Conservation (phyloP, 176 grass and related monocot species). For the Pontederia paniculata region DNA sequence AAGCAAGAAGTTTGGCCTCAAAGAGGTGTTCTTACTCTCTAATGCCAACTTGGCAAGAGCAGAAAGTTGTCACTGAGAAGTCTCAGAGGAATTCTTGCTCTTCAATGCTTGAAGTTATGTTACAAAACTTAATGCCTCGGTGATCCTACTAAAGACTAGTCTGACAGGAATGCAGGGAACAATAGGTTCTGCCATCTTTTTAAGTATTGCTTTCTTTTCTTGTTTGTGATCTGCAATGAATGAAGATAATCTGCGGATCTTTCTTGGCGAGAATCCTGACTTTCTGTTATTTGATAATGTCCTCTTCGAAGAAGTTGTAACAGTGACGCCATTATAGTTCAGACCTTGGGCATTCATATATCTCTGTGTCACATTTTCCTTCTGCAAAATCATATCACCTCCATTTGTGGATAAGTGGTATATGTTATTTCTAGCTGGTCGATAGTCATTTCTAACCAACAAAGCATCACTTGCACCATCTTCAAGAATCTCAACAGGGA, state of each 20-base stretch:
- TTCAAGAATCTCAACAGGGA: constrained; percentile 53
- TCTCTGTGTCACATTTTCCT: neutral
- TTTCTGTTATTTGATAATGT: constrained; percentile 42
- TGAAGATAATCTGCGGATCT: constrained; percentile 92
- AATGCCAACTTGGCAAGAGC: no score
- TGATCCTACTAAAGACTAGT: constrained; percentile 96
- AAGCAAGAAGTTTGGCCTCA: neutral
- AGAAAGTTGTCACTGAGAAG: no score
- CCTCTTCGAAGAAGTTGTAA: constrained; percentile 23
- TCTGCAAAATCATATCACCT: constrained; percentile 24
- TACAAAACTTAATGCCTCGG: constrained; percentile 75
- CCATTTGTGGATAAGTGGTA: neutral
- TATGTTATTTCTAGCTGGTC: constrained; percentile 15
- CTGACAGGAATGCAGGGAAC: constrained; percentile 72
- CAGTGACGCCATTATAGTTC: constrained; percentile 25
- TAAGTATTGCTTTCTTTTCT: constrained; percentile 45
- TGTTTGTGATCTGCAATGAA: constrained; percentile 24
- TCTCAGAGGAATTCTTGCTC: no score
- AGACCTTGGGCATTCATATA: constrained; percentile 9
- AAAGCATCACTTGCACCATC: constrained; percentile 28
- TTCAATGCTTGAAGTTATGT: constrained; percentile 15
- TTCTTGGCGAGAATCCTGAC: constrained; percentile 61
- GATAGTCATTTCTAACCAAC: constrained; percentile 24
- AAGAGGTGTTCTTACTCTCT: no score
- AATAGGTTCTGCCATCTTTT: constrained; percentile 41